These are phyloP conservation scores for Aspergillus asperescens DNA, from an alignment of 495 filamentous ascomycete genomes.

Conservation along the genomic window DNA sequence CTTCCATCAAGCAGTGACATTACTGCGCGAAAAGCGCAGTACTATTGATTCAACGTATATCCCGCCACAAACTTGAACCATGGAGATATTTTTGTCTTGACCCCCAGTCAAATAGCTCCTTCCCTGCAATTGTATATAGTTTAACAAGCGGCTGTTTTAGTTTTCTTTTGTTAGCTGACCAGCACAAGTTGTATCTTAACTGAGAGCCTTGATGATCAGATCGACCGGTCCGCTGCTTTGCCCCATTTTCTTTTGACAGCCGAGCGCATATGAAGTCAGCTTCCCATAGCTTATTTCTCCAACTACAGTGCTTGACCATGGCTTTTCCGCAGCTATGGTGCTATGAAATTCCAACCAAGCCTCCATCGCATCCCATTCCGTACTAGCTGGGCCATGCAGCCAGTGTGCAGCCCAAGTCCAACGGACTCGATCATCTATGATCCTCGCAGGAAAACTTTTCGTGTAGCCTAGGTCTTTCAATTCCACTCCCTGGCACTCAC, in stretches of 20 bases:
- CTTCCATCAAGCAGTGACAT: neutral
- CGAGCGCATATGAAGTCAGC: conserved; percentile 2
- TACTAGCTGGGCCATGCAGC: neutral
- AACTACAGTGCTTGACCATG: neutral
- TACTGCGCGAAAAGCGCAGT: neutral
- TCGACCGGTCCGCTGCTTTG: neutral
- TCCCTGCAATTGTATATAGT: neutral
- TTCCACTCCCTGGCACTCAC: too few species aligned
- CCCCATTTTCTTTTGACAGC: neutral
- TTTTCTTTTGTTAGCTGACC: neutral
- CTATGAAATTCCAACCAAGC: neutral
- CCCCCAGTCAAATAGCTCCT: neutral
- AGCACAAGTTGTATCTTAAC: neutral
- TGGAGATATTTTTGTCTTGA: neutral
- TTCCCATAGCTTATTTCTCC: neutral
- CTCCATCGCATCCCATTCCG: neutral
- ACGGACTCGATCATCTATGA: too few species aligned
- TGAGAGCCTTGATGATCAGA: neutral
- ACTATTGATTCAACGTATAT: neutral
- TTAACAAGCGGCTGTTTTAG: neutral
- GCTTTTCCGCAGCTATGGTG: neutral
- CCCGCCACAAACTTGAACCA: neutral
- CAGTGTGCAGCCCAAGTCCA: neutral
- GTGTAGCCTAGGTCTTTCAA: neutral
- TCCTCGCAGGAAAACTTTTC: neutral